Evolutionary conservation across 306 rosid genomes (phyloP), one percentile per base, ranked within the genome.

Genomic region (Phaseolus lunatus): DNA sequence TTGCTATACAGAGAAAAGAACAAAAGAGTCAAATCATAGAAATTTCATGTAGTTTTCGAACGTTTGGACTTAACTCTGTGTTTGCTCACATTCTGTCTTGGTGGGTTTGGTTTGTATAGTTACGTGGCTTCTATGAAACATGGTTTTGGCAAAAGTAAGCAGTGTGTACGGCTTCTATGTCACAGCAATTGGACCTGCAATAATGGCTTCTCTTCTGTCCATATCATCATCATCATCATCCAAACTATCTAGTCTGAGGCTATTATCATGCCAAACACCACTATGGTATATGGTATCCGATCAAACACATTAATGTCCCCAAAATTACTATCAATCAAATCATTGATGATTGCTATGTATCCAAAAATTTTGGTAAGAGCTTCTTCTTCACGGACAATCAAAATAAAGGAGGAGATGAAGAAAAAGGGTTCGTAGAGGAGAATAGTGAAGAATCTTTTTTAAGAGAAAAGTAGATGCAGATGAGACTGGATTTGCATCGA

Each of bases 21-120:
- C 69, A 67, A 67, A 68, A 29, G 43, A 57, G 77, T 81, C 52
- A 48, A 31, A 50, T 69, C 59, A 27, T 37, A 74, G 86, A 85
- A 85, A 85, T 82, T 85, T 85, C 86, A 82, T 39, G 61, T 73
- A 72, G 70, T 72, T 81, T 56, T 77, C 82, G 37, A 33, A 61
- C 33, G 78, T 72, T 84, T 81, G 85, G 85, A 81, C 33, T 77
- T 62, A 81, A 35, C 73, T 80, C 26, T 70, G 69, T 71, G 77
- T 45, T 56, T 62, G 11, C 31, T 20, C 15, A 57, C 59, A 45
- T 65, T 84, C 77, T 65, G 73, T 57, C 80, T 48, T 26, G 45
- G 9, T 47, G 45, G 52, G 6, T 76, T 75, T 70, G 82, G 73
- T 29, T 71, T 29, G 67, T 72, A 62, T 62, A 9, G 43, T 50